These are phyloP conservation scores for Ulmus americana DNA, from an alignment of 331 rosid genomes.

Conservation along the genomic window DNA sequence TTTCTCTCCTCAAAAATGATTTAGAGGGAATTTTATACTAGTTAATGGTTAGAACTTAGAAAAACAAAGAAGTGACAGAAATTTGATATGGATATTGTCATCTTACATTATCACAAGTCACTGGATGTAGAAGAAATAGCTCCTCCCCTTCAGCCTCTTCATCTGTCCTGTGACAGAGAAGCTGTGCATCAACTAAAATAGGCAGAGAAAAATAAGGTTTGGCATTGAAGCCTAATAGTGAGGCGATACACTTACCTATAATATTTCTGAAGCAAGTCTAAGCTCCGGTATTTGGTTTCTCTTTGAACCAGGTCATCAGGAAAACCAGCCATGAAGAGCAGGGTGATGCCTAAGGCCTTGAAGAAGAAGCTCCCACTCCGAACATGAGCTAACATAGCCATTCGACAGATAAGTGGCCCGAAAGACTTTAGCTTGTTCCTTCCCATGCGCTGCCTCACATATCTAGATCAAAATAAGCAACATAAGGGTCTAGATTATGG, in stretches of 20 bases:
- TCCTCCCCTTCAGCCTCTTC: conserved; percentile 66
- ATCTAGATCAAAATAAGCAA: conserved; percentile 40
- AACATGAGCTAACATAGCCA: conserved; percentile 54
- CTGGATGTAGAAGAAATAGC: conserved; percentile 42
- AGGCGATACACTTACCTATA: conserved; percentile 49
- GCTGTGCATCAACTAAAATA: conserved; percentile 1
- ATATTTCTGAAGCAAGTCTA: conserved; percentile 83
- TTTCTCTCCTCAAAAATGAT: too few relatives aligned
- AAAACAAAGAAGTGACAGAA: conserved; percentile 1
- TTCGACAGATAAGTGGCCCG: conserved; percentile 70
- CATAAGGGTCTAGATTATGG: conserved; percentile 1
- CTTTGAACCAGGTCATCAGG: conserved; percentile 66
- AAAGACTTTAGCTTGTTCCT: conserved; percentile 85
- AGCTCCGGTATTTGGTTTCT: conserved; percentile 76
- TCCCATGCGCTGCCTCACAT: conserved; percentile 98
- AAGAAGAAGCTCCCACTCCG: conserved; percentile 91
- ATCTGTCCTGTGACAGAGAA: conserved; percentile 53
- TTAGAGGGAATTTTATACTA: too few relatives aligned
- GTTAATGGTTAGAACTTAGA: background rate
- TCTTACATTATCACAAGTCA: conserved; percentile 39
- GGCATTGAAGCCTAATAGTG: background rate
- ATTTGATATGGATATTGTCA: conserved; percentile 12
- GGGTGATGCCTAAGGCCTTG: conserved; percentile 81
- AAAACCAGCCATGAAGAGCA: conserved; percentile 90
- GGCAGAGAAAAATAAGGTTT: background rate